phyloP scores from a whole-genome alignment of 768 basidiomycete genomes.

The Termitomyces sp. region DNA sequence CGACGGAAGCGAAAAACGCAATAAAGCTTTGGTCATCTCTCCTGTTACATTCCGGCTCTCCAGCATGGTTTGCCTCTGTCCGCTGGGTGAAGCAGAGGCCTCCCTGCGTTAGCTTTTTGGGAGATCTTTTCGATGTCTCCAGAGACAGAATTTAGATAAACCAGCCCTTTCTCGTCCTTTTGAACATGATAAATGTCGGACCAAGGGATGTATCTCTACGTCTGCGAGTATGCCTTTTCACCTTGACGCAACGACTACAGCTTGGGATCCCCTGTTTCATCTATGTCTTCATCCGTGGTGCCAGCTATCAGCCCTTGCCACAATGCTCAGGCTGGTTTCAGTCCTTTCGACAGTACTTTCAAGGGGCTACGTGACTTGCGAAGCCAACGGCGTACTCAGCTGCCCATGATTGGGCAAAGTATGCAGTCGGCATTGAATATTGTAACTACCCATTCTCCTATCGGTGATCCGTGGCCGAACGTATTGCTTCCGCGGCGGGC shows the following conservation, averaged over 20 bases:
- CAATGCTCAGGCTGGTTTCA: neutral
- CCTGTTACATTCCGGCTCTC: neutral
- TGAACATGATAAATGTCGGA: neutral
- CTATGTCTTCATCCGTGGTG: neutral
- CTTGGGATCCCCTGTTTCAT: neutral
- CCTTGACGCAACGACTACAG: neutral
- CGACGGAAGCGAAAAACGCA: neutral
- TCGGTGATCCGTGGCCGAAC: neutral
- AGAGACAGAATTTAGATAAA: neutral
- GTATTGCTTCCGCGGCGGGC: neutral
- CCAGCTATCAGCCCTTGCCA: neutral
- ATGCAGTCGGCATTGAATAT: neutral
- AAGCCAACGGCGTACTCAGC: neutral
- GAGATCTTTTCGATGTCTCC: constrained; percentile 2
- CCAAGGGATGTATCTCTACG: neutral
- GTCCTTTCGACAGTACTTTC: neutral
- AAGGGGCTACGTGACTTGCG: neutral
- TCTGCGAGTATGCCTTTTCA: neutral
- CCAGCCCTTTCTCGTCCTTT: neutral
- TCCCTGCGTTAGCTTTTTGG: constrained; percentile 2
- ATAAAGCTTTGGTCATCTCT: neutral
- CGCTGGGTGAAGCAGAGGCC: neutral
- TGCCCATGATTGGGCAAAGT: neutral
- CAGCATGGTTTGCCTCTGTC: neutral
- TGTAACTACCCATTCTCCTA: neutral